Evolutionary conservation across 257 asterid species (phyloP).

Genomic region (Haberlea rhodopensis): DNA sequence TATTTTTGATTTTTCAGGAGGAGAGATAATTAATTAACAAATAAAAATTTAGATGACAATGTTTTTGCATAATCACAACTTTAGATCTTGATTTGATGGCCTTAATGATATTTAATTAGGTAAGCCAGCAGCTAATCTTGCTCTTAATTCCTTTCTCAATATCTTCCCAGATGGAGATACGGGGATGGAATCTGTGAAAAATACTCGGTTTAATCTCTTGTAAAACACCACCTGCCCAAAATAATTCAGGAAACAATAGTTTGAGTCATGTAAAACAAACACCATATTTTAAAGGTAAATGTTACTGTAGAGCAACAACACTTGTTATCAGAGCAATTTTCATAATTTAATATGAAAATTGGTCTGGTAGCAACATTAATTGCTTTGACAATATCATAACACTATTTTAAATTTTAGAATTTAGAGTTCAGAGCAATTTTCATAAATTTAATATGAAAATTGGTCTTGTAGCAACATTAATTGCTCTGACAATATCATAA

Average conservation of each 20-base stretch:
- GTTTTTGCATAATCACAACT: neutral
- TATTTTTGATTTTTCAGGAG: too few species aligned
- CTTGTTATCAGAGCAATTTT: too few species aligned
- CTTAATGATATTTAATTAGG: neutral
- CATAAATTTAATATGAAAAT: too few species aligned
- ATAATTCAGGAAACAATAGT: neutral
- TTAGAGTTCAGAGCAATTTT: too few species aligned
- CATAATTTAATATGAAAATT: too few species aligned
- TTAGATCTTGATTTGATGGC: neutral
- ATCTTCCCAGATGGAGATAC: conserved; percentile 21
- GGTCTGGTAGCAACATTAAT: too few species aligned
- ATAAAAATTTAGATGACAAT: neutral
- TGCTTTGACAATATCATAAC: too few species aligned
- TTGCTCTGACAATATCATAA: too few species aligned
- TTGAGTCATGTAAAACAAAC: too few species aligned
- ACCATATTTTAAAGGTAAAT: neutral
- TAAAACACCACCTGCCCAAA: conserved; percentile 21
- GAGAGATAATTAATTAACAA: neutral
- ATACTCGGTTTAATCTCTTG: conserved; percentile 20
- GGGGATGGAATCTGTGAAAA: conserved; percentile 18
- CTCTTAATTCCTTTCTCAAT: conserved; percentile 25
- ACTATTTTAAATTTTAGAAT: too few species aligned
- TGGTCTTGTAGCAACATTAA: too few species aligned
- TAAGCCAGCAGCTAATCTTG: conserved; percentile 2
- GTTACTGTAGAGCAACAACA: too few species aligned